Conservation (phyloP, 2,329 filamentous ascomycete species). For the Fusarium mexicanum region DNA sequence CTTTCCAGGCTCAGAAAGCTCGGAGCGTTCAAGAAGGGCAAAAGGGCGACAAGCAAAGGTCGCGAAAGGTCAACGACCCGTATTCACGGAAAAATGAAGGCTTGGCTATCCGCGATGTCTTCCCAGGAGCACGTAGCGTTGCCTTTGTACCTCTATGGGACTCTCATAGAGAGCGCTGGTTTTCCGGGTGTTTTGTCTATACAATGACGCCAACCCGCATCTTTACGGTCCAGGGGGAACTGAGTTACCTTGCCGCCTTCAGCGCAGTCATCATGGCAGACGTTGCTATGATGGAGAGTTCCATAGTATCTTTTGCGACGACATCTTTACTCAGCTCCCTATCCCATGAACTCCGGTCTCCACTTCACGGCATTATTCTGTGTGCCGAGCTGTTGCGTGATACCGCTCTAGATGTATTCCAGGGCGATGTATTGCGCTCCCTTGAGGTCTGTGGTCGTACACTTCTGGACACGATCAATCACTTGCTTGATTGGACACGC, state of each 20-base stretch:
- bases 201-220: slow-evolving; percentile 55
- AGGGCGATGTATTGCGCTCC: slow-evolving; percentile 58
- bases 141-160: slow-evolving; percentile 61
- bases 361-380: slow-evolving; percentile 68
- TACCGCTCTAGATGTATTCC: slow-evolving; percentile 57
- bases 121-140: slow-evolving; percentile 58
- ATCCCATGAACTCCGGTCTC: slow-evolving; percentile 69
- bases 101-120: slow-evolving; percentile 44
- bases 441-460: slow-evolving; percentile 62
- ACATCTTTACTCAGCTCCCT: slow-evolving; percentile 68
- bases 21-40: neutral
- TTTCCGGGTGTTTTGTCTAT: slow-evolving; percentile 60
- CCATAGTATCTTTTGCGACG: slow-evolving; percentile 58
- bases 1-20: neutral
- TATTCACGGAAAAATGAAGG: slow-evolving; percentile 33
- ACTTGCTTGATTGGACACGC: slow-evolving; percentile 64
- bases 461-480: slow-evolving; percentile 63
- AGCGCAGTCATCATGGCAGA: slow-evolving; percentile 66
- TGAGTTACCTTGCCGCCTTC: slow-evolving; percentile 62
- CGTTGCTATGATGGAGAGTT: slow-evolving; percentile 55
- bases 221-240: slow-evolving; percentile 58
- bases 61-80: neutral
- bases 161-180: slow-evolving; percentile 56
- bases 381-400: slow-evolving; percentile 63
- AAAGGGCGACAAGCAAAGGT: neutral